phyloP scores from a whole-genome alignment of 1,284 basidiomycete species.

The Leccinum huronense region DNA sequence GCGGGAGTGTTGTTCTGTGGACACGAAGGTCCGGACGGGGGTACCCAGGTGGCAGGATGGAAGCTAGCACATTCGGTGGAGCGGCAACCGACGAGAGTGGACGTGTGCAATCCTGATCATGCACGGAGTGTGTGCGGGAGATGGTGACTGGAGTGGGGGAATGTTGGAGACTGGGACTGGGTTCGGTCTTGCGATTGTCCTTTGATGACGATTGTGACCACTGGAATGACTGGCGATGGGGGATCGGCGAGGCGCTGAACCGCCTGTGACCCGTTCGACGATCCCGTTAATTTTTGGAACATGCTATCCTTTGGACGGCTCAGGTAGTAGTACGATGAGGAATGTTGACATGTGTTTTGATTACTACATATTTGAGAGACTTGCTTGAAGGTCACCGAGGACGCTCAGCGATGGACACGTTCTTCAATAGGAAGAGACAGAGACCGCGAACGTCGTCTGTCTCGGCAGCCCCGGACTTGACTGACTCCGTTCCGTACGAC shows the following conservation, averaged over 20 bases:
- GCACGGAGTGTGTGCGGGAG: slow-evolving; percentile 27
- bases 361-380: background rate
- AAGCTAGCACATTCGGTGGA: slow-evolving; percentile 17
- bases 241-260: slow-evolving; percentile 30
- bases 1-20: slow-evolving; percentile 6
- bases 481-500: slow-evolving; percentile 73
- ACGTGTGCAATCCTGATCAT: slow-evolving; percentile 26
- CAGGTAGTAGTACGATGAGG: background rate
- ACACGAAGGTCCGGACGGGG: slow-evolving; percentile 6
- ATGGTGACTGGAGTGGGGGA: slow-evolving; percentile 32
- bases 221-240: slow-evolving; percentile 27
- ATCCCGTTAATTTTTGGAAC: slow-evolving; percentile 33
- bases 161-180: slow-evolving; percentile 35
- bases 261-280: slow-evolving; percentile 31
- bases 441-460: slow-evolving; percentile 51
- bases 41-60: slow-evolving; percentile 22
- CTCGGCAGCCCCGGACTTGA: slow-evolving; percentile 43
- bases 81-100: slow-evolving; percentile 27
- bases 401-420: slow-evolving; percentile 33
- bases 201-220: slow-evolving; percentile 14
- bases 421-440: slow-evolving; percentile 43
- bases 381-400: background rate
- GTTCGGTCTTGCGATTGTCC: slow-evolving; percentile 19
- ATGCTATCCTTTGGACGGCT: slow-evolving; percentile 32
- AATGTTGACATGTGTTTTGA: slow-evolving; percentile 33